These are phyloP conservation scores for Fusarium veterinarium DNA, from an alignment of 2,329 filamentous ascomycete species.

Conservation along the genomic window DNA sequence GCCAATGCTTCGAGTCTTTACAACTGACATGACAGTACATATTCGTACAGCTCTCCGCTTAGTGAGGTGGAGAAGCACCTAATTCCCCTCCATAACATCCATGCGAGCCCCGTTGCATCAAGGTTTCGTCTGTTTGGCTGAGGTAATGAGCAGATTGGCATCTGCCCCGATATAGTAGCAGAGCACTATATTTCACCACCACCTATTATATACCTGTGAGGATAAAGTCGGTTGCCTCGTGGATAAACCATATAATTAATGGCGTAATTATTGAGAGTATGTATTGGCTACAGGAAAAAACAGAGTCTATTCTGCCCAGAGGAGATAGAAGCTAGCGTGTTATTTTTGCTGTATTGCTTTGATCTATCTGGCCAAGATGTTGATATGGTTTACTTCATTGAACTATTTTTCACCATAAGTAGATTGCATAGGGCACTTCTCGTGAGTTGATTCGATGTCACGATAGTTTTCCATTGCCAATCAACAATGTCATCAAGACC, in stretches of 20 bases:
- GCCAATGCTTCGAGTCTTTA: conserved; percentile 13
- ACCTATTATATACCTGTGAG: neutral
- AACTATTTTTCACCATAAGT: neutral
- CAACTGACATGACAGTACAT: neutral
- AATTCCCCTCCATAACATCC: neutral
- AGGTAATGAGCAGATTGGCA: neutral
- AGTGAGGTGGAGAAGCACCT: conserved; percentile 14
- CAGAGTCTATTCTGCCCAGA: neutral
- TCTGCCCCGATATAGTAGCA: neutral
- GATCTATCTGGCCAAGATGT: neutral
- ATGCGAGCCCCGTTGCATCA: neutral
- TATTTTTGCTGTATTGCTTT: neutral
- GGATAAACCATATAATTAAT: neutral
- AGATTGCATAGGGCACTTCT: neutral
- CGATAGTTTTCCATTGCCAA: neutral
- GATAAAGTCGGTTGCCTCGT: neutral
- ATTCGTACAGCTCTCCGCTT: neutral
- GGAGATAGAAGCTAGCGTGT: neutral
- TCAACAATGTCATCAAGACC: conserved; percentile 19
- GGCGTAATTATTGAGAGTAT: neutral
- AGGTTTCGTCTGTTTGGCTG: neutral
- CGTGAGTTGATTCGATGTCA: neutral
- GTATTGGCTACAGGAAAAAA: neutral
- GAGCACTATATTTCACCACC: neutral
- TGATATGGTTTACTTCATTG: neutral